Base-by-base conservation (phyloP, 1,139 yeast species). In the Keqinozyma sinolaborantium region DNA sequence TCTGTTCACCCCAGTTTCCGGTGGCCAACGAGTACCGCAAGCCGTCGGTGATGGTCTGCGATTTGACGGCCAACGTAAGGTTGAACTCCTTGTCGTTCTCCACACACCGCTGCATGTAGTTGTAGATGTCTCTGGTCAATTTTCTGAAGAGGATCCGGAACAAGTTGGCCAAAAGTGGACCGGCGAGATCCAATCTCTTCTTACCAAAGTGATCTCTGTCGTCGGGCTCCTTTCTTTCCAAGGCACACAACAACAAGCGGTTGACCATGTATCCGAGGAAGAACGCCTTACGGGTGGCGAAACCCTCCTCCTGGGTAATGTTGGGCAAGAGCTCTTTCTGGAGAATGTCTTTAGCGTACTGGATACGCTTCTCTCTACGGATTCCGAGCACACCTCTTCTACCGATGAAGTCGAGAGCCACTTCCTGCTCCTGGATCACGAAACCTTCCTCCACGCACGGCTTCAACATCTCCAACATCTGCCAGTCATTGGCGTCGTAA, bases 1-100 rank as follows among this genome's bases (percentile, higher is more conserved):
- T 92, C 60, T 92, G 98, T 64, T 94, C 98, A 68, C 98, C 98
- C 99, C 99, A 92, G 66, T 94, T 92, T 71, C 99, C 99, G 12
- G 99, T 92, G 31, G 99, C 98, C 50, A 92, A 74, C 24, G 98
- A 94, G 64, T 92, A 94, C 59, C 95, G 85, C 60, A 92, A 77
- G 58, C 99, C 99, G 44, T 95, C 94, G 25, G 98, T 94, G 48
- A 92, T 87, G 5, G 97, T 92, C 48, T 90, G 94, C 14, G 97
- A 88, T 64, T 92, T 92, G 47, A 92, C 97, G 19, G 98, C 98
- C 51, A 92, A 74, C 27, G 95, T 90, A 64, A 92, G 76, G 57
- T 92, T 92, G 71, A 92, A 92, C 59, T 90, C 98, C 60, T 88
- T 87, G 59, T 94, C 95, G 50, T 92, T 88, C 64, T 94, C 99